Evolutionary conservation across 805 yeast species (phyloP).

Genomic region (Deakozyma indianensis): DNA sequence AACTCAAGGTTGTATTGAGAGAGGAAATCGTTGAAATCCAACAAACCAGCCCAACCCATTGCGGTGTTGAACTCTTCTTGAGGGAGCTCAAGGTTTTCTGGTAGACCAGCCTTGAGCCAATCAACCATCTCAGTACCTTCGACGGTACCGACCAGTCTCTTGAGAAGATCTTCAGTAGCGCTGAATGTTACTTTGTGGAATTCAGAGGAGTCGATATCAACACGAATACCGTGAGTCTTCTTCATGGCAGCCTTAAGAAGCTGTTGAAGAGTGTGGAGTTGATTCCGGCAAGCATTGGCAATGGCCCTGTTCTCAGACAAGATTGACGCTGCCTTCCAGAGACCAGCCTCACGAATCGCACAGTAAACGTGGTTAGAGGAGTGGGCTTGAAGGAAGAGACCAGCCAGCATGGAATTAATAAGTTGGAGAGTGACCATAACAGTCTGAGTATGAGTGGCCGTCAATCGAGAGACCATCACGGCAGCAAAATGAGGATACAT

Average conservation of each 20-base stretch:
- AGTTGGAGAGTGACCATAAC: constrained; percentile 9
- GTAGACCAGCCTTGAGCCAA: constrained; percentile 13
- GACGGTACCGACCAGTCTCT: constrained; percentile 9
- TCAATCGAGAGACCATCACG: constrained; percentile 6
- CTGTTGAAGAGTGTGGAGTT: constrained; percentile 13
- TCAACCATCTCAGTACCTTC: constrained; percentile 7
- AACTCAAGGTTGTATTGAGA: constrained; percentile 9
- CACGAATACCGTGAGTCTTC: constrained; percentile 6
- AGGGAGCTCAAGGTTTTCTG: constrained; percentile 5
- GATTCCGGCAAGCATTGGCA: constrained; percentile 10
- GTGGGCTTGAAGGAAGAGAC: constrained; percentile 7
- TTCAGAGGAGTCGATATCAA: constrained; percentile 5
- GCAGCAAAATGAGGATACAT: constrained; percentile 8
- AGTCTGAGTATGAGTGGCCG: constrained; percentile 6
- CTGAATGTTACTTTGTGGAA: constrained; percentile 5
- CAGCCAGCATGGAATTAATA: constrained; percentile 8
- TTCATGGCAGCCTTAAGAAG: constrained; percentile 11
- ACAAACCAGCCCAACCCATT: constrained; percentile 11
- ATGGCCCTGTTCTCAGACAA: constrained; percentile 11
- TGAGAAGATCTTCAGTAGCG: constrained; percentile 6
- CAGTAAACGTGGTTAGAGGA: constrained; percentile 8
- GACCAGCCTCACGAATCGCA: constrained; percentile 10
- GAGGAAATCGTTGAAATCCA: constrained; percentile 14
- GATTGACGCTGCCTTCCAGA: constrained; percentile 10
- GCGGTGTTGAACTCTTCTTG: constrained; percentile 7